A percentile compares a stretch with the other conserved stretches of the same genome.
phyloP scores from a whole-genome alignment of 352 stramenopile species.

The Globisporangium acanthophoron region DNA sequence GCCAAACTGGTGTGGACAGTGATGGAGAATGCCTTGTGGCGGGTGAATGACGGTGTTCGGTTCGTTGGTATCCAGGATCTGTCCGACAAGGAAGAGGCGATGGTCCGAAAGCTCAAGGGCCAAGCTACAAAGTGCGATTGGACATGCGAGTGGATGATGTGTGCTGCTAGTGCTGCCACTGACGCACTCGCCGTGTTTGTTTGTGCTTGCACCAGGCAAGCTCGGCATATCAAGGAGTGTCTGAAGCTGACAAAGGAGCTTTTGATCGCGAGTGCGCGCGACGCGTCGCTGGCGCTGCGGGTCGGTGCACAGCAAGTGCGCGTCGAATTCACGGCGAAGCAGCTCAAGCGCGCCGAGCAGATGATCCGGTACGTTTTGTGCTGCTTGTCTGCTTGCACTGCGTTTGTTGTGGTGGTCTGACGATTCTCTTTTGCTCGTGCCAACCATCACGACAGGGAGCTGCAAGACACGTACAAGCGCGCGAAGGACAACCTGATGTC shows the following conservation, averaged over 20 bases:
- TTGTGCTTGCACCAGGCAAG: constrained; percentile 32
- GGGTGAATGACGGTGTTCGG: background rate
- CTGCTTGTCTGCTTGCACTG: background rate
- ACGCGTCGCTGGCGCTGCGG: constrained; percentile 49
- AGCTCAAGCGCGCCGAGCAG: constrained; percentile 48
- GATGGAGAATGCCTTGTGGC: background rate
- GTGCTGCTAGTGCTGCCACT: background rate
- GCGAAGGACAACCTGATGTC: constrained; percentile 65
- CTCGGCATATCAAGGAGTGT: constrained; percentile 59
- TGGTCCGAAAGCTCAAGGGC: constrained; percentile 70
- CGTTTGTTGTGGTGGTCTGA: background rate
- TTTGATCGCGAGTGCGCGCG: constrained; percentile 35
- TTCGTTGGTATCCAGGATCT: constrained; percentile 36
- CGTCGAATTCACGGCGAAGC: constrained; percentile 54
- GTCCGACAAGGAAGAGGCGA: constrained; percentile 68
- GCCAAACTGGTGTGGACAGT: background rate
- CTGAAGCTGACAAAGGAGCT: constrained; percentile 49
- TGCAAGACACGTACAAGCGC: constrained; percentile 53
- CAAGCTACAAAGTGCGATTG: constrained; percentile 59
- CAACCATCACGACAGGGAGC: constrained; percentile 17
- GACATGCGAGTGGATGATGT: background rate
- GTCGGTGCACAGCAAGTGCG: constrained; percentile 64
- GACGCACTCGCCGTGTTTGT: constrained; percentile 8
- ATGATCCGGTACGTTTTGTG: constrained; percentile 32
- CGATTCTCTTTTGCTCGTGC: background rate